Evolutionary conservation across 306 rosid genomes (phyloP).

Genomic region (Cotoneaster glaucophyllus): DNA sequence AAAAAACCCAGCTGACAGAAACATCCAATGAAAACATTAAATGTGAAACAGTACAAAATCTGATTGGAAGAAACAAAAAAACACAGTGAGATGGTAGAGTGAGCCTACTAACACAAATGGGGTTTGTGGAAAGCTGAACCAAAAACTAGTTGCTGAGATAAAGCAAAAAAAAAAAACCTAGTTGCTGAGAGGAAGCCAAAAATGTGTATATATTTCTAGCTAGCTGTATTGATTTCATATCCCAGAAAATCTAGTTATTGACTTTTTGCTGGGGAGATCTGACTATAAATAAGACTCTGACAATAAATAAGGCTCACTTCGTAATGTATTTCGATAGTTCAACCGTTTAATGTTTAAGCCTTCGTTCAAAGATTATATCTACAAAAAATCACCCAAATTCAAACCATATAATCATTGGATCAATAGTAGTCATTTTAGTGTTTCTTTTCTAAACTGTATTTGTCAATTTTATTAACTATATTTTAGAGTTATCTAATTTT

Average conservation of each 20-base stretch:
- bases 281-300: neutral
- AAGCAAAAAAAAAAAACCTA: conserved; percentile 22
- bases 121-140: conserved; percentile 26
- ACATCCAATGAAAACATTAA: conserved; percentile 56
- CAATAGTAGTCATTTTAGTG: too few species aligned
- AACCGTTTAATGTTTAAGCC: too few species aligned
- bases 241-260: conserved; percentile 14
- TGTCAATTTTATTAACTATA: too few species aligned
- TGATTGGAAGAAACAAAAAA: conserved; percentile 13
- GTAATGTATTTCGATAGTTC: too few species aligned
- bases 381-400: too few species aligned
- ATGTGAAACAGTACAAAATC: conserved; percentile 9
- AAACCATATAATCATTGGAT: too few species aligned
- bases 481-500: too few species aligned
- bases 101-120: conserved; percentile 42
- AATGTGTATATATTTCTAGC: conserved; percentile 6
- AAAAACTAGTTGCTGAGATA: conserved; percentile 13
- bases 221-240: conserved; percentile 23
- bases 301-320: neutral
- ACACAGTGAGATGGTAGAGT: conserved; percentile 33
- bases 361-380: too few species aligned
- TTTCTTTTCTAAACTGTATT: too few species aligned
- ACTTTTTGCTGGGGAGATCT: conserved; percentile 15
- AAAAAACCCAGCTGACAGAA: conserved; percentile 16
- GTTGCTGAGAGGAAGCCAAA: conserved; percentile 15